phyloP scores from a whole-genome alignment of 2,329 filamentous ascomycete genomes.

The Lecanicillium sp. region DNA sequence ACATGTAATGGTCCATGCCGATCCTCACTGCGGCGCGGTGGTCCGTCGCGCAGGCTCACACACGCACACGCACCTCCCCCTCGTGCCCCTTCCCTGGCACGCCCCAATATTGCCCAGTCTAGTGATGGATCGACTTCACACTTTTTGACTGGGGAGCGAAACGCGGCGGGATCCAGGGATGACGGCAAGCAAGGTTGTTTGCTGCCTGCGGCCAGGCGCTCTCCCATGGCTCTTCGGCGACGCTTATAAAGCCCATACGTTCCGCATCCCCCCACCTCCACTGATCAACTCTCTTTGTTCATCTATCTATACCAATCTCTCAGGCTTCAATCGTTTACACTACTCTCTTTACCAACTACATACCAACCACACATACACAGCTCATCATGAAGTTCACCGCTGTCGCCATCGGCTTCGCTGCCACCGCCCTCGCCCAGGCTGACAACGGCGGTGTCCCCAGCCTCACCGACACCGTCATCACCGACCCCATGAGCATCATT shows the following conservation, averaged over 20 bases:
- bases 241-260: constrained; percentile 6
- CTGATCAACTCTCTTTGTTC: not conserved
- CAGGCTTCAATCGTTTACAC: not conserved
- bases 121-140: constrained; percentile 9
- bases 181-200: not conserved
- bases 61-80: no score
- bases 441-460: not conserved
- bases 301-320: not conserved
- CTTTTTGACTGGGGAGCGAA: no score
- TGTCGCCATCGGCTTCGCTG: constrained; percentile 11
- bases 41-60: no score
- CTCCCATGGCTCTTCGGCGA: not conserved
- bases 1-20: no score
- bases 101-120: no score
- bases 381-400: constrained; percentile 12
- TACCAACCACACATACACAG: not conserved
- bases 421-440: constrained; percentile 9
- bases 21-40: no score
- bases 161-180: constrained; percentile 4
- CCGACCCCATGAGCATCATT: not conserved
- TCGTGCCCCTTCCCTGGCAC: no score
- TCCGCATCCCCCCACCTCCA: not conserved
- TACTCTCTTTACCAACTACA: not conserved
- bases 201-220: no score
- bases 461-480: not conserved